Percentiles rank a stretch among this genome's conserved stretches.
Evolutionary conservation across 1,284 basidiomycete species (phyloP).

Genomic region (Vanrija sp.): DNA sequence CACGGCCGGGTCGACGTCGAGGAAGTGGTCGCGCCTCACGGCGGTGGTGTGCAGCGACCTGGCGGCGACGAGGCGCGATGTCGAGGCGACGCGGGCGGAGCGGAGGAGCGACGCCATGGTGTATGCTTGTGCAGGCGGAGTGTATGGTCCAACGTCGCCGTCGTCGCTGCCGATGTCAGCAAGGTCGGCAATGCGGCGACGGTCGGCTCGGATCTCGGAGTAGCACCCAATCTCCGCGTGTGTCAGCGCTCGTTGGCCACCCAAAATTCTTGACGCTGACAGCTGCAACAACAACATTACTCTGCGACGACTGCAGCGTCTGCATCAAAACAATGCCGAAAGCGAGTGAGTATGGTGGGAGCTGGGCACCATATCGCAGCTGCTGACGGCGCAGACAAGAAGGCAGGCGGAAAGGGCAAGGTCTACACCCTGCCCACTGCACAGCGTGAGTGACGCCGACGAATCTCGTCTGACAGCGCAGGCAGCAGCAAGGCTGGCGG

Average conservation of each 20-base stretch:
- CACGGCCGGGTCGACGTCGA: conserved; percentile 30
- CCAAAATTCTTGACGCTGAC: conserved; percentile 8
- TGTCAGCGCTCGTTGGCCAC: conserved; percentile 1
- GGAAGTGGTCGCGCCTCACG: conserved; percentile 29
- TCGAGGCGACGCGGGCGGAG: conserved; percentile 6
- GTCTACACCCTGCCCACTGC: conserved; percentile 33
- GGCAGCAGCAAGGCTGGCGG: conserved; percentile 69
- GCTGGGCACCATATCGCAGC: too few relatives aligned
- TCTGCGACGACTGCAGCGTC: neutral
- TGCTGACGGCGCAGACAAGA: conserved; percentile 14
- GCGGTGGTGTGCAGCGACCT: conserved; percentile 19
- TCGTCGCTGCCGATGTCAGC: too few relatives aligned
- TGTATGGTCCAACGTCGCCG: neutral
- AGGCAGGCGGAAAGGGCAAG: conserved; percentile 31
- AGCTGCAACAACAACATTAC: neutral
- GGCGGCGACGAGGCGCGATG: neutral
- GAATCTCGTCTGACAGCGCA: neutral
- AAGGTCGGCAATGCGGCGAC: too few relatives aligned
- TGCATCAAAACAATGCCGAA: conserved; percentile 30
- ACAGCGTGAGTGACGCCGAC: conserved; percentile 18
- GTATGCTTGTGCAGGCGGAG: neutral
- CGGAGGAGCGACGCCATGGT: conserved; percentile 14
- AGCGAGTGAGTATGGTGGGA: conserved; percentile 26
- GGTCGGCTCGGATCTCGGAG: too few relatives aligned
- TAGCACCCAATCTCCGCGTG: too few relatives aligned